Conservation (phyloP, 768 basidiomycete species). For the Paxillus involutus region DNA sequence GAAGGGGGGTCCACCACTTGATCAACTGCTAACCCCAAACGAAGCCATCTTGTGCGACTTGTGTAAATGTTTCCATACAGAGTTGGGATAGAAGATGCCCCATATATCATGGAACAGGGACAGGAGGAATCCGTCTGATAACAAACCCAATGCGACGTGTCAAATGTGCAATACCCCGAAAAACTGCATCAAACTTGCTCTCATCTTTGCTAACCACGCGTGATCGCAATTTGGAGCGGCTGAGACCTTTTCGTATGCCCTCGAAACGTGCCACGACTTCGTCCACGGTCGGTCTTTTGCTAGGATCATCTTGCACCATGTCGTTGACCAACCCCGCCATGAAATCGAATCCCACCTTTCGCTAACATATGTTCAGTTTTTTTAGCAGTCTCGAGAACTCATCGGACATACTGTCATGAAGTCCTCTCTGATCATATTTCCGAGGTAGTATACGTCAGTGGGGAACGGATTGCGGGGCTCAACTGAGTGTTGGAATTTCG, state of each 20-base stretch:
- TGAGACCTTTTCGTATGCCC: slow-evolving; percentile 17
- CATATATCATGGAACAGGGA: slow-evolving; percentile 8
- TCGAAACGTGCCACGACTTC: slow-evolving; percentile 33
- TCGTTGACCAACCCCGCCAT: slow-evolving; percentile 33
- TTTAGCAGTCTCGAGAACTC: not conserved
- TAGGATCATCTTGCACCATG: slow-evolving; percentile 39
- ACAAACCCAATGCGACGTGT: slow-evolving; percentile 21
- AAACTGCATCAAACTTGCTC: not conserved
- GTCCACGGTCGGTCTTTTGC: slow-evolving; percentile 37
- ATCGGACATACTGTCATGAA: slow-evolving; percentile 22
- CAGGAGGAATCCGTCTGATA: slow-evolving; percentile 12
- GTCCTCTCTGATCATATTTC: slow-evolving; percentile 35
- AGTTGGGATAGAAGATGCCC: too few relatives aligned
- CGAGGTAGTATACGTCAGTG: slow-evolving; percentile 44
- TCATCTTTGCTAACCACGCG: slow-evolving; percentile 14
- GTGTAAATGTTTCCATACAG: too few relatives aligned
- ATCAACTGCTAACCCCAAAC: too few relatives aligned
- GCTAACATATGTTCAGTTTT: not conserved
- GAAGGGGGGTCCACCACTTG: too few relatives aligned
- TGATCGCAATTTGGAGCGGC: slow-evolving; percentile 28
- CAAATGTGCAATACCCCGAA: slow-evolving; percentile 21
- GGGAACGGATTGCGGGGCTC: slow-evolving; percentile 39
- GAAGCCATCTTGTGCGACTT: too few relatives aligned
- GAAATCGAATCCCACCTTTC: slow-evolving; percentile 24
- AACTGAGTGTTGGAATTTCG: slow-evolving; percentile 30